Percentiles rank a stretch among this genome's conserved stretches.
Conservation (phyloP, 805 yeast genomes). For the Yamadazyma nakazawae region DNA sequence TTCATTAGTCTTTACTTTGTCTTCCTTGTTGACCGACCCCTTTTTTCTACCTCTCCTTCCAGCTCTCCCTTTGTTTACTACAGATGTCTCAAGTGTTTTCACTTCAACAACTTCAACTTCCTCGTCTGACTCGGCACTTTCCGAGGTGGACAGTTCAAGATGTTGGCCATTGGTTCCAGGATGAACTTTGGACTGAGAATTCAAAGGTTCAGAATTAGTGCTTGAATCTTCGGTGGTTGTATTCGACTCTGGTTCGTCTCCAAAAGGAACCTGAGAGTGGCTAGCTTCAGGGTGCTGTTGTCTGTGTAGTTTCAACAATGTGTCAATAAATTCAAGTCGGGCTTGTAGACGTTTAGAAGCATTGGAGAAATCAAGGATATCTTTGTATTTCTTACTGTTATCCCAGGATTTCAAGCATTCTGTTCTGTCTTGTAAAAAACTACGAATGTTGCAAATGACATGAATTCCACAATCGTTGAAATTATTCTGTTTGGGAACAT, state of each 20-base stretch:
- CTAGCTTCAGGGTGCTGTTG: neutral
- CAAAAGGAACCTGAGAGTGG: neutral
- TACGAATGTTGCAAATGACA: conserved; percentile 68
- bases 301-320: conserved; percentile 23
- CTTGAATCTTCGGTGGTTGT: neutral
- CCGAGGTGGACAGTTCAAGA: neutral
- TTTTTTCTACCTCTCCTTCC: neutral
- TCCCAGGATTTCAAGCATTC: conserved; percentile 52
- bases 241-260: neutral
- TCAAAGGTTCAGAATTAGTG: too few species aligned
- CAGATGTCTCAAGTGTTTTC: neutral
- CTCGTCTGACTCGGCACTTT: neutral
- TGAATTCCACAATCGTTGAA: conserved; percentile 95
- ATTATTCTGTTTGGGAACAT: conserved; percentile 82
- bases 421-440: conserved; percentile 49
- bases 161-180: neutral
- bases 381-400: conserved; percentile 12
- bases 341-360: conserved; percentile 28
- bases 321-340: conserved; percentile 24
- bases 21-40: neutral
- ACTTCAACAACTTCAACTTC: neutral
- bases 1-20: too few species aligned
- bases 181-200: neutral
- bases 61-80: neutral
- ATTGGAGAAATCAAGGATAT: conserved; percentile 17